phyloP scores from a whole-genome alignment of 306 rosid species.

The Phaseolus lunatus region DNA sequence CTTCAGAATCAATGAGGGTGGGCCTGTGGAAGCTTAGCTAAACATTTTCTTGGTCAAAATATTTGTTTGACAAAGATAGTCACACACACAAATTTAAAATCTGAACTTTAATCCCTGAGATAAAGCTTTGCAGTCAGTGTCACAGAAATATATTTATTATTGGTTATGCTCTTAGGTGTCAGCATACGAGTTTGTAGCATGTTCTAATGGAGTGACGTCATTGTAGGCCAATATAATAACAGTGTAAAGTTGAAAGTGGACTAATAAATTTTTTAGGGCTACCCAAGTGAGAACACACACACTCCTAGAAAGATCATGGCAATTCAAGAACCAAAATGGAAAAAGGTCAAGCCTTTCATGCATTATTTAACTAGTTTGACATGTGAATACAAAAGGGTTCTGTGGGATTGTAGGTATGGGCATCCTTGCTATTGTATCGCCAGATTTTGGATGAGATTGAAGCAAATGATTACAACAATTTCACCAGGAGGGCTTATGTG shows the following conservation, averaged over 20 bases:
- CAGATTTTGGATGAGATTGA: constrained; percentile 85
- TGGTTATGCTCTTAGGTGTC: constrained; percentile 7
- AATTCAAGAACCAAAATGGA: not conserved
- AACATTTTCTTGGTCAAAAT: constrained; percentile 17
- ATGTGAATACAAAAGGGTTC: constrained; percentile 28
- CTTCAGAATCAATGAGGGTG: not conserved
- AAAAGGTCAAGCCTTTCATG: constrained; percentile 11
- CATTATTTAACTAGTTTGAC: not conserved
- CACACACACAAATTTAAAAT: not conserved
- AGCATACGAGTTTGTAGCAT: not conserved
- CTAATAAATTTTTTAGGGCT: not conserved
- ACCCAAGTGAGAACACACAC: constrained; percentile 14
- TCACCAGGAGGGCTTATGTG: constrained; percentile 78
- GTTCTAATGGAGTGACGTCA: constrained; percentile 25
- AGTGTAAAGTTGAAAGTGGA: not conserved
- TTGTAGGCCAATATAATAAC: constrained; percentile 1
- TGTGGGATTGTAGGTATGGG: constrained; percentile 69
- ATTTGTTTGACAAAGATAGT: not conserved
- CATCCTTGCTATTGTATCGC: constrained; percentile 71
- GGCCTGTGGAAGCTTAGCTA: constrained; percentile 5
- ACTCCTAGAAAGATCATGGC: constrained; percentile 11
- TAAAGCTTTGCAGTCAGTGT: constrained; percentile 4
- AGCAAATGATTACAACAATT: constrained; percentile 81
- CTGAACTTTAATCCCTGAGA: not conserved
- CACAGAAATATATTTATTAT: constrained; percentile 4